A percentile compares a stretch with the other conserved stretches of the same genome.
Conservation (phyloP, 768 basidiomycete species). For the Asterophora parasitica region DNA sequence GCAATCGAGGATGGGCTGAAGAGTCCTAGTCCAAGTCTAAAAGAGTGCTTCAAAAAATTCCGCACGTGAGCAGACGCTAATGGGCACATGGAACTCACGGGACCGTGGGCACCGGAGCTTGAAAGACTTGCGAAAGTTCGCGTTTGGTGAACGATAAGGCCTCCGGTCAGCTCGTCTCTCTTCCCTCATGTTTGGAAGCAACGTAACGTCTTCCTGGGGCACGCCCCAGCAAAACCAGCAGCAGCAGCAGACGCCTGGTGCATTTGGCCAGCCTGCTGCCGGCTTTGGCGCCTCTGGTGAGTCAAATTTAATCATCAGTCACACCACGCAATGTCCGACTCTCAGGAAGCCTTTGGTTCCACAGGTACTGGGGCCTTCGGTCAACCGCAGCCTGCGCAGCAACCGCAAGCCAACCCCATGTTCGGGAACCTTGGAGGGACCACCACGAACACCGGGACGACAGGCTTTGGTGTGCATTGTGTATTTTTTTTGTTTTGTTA, state of each 20-base stretch:
- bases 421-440: constrained; percentile 57
- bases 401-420: constrained; percentile 71
- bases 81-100: constrained; percentile 8
- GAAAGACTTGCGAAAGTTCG: constrained; percentile 26
- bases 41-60: constrained; percentile 28
- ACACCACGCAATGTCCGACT: constrained; percentile 18
- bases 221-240: constrained; percentile 61
- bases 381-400: constrained; percentile 48
- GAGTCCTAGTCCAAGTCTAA: too few species aligned
- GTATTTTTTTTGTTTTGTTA: constrained; percentile 5
- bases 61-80: constrained; percentile 27
- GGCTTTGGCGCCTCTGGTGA: constrained; percentile 57
- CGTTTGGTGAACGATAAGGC: constrained; percentile 10
- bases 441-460: constrained; percentile 24
- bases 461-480: constrained; percentile 42
- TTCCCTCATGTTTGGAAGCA: constrained; percentile 54
- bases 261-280: constrained; percentile 63
- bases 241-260: constrained; percentile 48
- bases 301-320: constrained; percentile 20
- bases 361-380: constrained; percentile 54
- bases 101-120: constrained; percentile 30
- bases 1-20: constrained; percentile 4
- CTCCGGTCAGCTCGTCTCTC: neutral
- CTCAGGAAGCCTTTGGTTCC: constrained; percentile 45
- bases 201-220: constrained; percentile 61